Evolutionary conservation across 228 moss, liverwort and hornwort species (phyloP), one percentile per base, ranked within the genome.

Genomic region (Sphagnum magellanicum): DNA sequence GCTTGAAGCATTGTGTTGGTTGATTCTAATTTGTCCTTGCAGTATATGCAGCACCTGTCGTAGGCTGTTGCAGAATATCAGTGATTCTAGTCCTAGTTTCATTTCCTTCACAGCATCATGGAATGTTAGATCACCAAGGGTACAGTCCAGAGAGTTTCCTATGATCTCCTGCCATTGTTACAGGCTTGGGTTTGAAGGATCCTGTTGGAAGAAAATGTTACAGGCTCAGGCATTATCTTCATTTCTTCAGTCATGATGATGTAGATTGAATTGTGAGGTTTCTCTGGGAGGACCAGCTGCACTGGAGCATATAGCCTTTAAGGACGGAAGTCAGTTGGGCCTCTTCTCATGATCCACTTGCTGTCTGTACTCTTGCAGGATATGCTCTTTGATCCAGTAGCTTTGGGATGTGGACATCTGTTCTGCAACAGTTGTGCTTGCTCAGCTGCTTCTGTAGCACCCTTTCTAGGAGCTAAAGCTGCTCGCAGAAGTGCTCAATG

Each of bases 401-500:
- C 93, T 6, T 76, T 98, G 69, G 83, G 88, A 8, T 98, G 98
- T 77, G 93, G 93, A 8, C 98, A 98, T 68, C 73, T 92, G 10
- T 98, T 90, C 69, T 98, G 98, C 87, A 87, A 88, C 63, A 93
- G 88, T n/a, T 98, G 98, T 74, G 90, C 70, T 16, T 98, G 98
- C 72, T 68, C 81, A 67, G 90, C 93, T 16, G 98, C 91, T 52
- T 74, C 78, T 10, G 85, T 91, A 50, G 71, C 90, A 32, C 81
- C 80, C 57, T 78, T 78, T 67, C 81, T 79, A 47, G 98, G 98
- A 46, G 75, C 85, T 17, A 75, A 50, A 60, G 68, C 83, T 64
- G 98, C 93, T 48, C 76, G 63, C 46, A 79, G 85, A 49, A 61
- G 65, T 62, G 70, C 84, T 14, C 87, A 89, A 67, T 98, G 98